Conservation (phyloP, 1,284 basidiomycete species). For the Sporisorium graminicola region DNA sequence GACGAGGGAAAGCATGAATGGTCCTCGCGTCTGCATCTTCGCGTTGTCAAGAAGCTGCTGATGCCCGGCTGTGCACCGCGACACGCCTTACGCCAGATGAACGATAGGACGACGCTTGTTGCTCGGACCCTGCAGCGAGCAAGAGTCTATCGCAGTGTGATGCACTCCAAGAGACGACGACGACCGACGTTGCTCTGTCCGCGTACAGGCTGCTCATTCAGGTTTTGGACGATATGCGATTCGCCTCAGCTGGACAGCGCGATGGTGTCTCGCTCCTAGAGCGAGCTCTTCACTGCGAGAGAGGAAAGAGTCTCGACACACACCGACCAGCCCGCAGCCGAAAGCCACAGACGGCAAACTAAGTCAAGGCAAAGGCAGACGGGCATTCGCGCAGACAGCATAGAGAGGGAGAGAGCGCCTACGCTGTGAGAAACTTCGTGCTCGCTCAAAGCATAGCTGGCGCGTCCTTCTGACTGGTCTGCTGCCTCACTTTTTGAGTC, state of each 20-base stretch:
- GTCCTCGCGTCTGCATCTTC: constrained; percentile 8
- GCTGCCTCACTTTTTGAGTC: constrained; percentile 21
- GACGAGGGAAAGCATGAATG: not conserved
- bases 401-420: too few species aligned
- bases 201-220: too few species aligned
- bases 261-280: too few species aligned
- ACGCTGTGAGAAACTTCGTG: constrained; percentile 10
- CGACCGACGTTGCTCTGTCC: too few species aligned
- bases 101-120: not conserved
- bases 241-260: too few species aligned
- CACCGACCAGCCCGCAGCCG: not conserved
- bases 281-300: too few species aligned
- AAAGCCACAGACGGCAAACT: not conserved
- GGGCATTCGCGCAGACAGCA: too few species aligned
- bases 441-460: not conserved
- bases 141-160: too few species aligned
- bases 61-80: not conserved
- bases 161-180: too few species aligned
- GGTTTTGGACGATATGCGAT: too few species aligned
- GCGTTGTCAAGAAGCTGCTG: too few species aligned
- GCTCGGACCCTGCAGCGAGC: not conserved
- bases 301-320: too few species aligned
- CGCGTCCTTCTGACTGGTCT: constrained; percentile 24
- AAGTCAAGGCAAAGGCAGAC: not conserved
- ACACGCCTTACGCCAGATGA: not conserved